Percentiles rank a stretch among this genome's conserved stretches.
These are phyloP conservation scores for Puccinia brachypodii DNA, from an alignment of 1,284 basidiomycete species.

Conservation along the genomic window DNA sequence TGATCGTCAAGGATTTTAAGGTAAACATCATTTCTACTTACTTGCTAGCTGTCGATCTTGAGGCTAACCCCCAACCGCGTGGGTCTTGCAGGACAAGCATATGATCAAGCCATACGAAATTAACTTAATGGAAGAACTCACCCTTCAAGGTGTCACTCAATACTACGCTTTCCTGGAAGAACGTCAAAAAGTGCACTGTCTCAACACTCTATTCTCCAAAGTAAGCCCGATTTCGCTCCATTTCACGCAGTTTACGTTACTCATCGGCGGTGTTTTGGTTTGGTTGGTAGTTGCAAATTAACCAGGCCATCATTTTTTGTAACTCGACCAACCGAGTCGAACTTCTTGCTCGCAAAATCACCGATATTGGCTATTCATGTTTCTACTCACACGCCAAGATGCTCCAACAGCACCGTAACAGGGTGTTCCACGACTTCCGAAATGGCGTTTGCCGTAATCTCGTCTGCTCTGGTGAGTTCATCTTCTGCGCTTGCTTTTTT, in stretches of 20 bases:
- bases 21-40: constrained; percentile 59
- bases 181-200: constrained; percentile 97
- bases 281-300: constrained; percentile 84
- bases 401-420: constrained; percentile 96
- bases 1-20: constrained; percentile 99
- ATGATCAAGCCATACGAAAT: constrained; percentile 97
- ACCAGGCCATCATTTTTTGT: constrained; percentile 99
- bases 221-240: constrained; percentile 58
- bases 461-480: constrained; percentile 73
- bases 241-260: constrained; percentile 21
- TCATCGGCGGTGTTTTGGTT: constrained; percentile 18
- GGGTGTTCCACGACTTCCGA: constrained; percentile 99
- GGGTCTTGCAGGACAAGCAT: constrained; percentile 76
- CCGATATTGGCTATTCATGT: constrained; percentile 98
- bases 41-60: background rate
- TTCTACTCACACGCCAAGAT: constrained; percentile 99
- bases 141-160: constrained; percentile 96
- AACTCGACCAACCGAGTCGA: constrained; percentile 99
- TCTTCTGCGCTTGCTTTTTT: background rate
- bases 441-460: constrained; percentile 97
- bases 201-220: constrained; percentile 96
- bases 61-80: background rate
- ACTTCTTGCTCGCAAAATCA: constrained; percentile 97
- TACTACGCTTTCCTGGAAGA: constrained; percentile 99
- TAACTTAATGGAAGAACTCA: constrained; percentile 99